A percentile compares a stretch with the other conserved stretches of the same genome.
These are phyloP conservation scores for Cinnamomum chago DNA, from an alignment of 164 flowering plant species.

Conservation along the genomic window DNA sequence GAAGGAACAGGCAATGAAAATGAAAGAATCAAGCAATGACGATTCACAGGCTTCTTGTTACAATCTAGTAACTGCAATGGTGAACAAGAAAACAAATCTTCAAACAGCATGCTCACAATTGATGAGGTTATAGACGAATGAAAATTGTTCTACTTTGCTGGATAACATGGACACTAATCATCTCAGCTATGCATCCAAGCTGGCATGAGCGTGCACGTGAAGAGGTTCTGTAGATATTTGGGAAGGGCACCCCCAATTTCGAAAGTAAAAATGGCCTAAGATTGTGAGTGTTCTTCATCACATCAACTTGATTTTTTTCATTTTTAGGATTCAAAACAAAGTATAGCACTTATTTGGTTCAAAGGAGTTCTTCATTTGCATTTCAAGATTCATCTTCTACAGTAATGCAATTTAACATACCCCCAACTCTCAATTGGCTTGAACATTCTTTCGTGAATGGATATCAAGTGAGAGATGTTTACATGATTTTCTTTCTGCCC, in stretches of 20 bases:
- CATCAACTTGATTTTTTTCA: background rate
- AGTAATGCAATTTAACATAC: too few species aligned
- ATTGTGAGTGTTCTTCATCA: slow-evolving; percentile 8
- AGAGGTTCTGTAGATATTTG: slow-evolving; percentile 14
- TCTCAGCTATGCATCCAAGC: slow-evolving; percentile 9
- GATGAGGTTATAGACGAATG: slow-evolving; percentile 43
- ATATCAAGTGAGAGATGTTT: too few species aligned
- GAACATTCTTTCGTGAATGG: too few species aligned
- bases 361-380: background rate
- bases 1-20: slow-evolving; percentile 5
- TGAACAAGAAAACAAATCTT: background rate
- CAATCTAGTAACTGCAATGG: slow-evolving; percentile 3
- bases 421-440: too few species aligned
- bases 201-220: slow-evolving; percentile 16
- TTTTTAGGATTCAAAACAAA: background rate
- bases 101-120: slow-evolving; percentile 18
- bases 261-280: slow-evolving; percentile 10
- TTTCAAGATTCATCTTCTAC: background rate
- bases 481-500: too few species aligned
- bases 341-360: background rate
- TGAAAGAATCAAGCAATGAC: background rate
- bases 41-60: slow-evolving; percentile 7
- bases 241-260: slow-evolving; percentile 9
- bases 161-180: slow-evolving; percentile 16
- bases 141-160: slow-evolving; percentile 19